phyloP scores from a whole-genome alignment of 257 asterid species.

The Echites panduratus region DNA sequence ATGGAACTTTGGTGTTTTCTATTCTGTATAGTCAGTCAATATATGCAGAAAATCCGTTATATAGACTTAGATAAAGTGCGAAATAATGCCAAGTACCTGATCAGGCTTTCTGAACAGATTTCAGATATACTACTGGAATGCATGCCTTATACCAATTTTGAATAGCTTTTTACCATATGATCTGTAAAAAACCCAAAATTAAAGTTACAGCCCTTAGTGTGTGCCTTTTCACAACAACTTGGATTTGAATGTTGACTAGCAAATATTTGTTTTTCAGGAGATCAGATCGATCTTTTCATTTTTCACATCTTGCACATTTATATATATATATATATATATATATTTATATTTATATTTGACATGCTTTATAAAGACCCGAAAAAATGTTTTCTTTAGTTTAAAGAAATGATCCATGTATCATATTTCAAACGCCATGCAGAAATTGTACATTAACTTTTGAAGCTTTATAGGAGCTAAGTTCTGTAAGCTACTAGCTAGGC shows the following conservation, averaged over 20 bases:
- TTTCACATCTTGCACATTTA: too few species aligned
- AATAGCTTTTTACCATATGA: conserved; percentile 17
- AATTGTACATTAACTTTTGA: conserved; percentile 5
- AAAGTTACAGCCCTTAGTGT: conserved; percentile 15
- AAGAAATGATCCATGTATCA: not conserved
- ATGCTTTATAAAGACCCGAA: too few species aligned
- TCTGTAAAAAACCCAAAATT: not conserved
- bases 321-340: too few species aligned
- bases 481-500: not conserved
- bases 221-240: conserved; percentile 20
- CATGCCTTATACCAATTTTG: conserved; percentile 17
- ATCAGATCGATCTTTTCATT: too few species aligned
- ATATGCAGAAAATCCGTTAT: not conserved
- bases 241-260: conserved; percentile 19
- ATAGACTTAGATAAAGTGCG: conserved; percentile 5
- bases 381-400: not conserved
- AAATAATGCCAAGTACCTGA: not conserved
- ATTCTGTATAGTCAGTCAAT: not conserved
- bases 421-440: conserved; percentile 2
- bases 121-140: not conserved
- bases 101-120: not conserved
- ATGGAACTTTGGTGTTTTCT: not conserved
- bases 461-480: not conserved
- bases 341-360: too few species aligned
- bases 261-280: not conserved